Evolutionary conservation across 768 basidiomycete species (phyloP).

Genomic region (Agaricus subrufescens): DNA sequence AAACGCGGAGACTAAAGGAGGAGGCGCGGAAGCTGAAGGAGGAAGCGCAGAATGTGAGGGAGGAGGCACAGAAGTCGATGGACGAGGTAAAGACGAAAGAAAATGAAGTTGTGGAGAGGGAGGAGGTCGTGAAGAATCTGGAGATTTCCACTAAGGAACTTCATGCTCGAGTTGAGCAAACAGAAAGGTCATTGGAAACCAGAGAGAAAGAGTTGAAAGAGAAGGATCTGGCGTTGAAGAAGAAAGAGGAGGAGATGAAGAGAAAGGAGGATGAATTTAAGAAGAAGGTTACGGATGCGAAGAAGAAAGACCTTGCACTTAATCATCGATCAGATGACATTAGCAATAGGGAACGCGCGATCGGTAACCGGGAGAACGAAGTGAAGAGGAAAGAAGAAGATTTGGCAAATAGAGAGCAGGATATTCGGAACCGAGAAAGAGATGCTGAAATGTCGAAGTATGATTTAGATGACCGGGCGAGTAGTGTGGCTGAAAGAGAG

Average conservation of each 20-base stretch:
- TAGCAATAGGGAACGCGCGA: not conserved
- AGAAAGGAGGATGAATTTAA: conserved; percentile 7
- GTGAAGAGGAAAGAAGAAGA: conserved; percentile 10
- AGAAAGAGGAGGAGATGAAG: conserved; percentile 9
- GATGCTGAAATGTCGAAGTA: conserved; percentile 10
- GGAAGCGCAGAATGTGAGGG: conserved; percentile 9
- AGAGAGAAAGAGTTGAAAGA: conserved; percentile 4
- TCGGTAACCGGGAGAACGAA: conserved; percentile 5
- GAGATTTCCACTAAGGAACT: conserved; percentile 3
- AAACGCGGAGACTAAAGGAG: conserved; percentile 9
- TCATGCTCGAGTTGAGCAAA: not conserved
- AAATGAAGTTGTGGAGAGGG: conserved; percentile 1
- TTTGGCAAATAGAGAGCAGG: conserved; percentile 14
- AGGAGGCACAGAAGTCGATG: conserved; percentile 2
- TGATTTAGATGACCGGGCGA: conserved; percentile 8
- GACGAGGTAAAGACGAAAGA: conserved; percentile 7
- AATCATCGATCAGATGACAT: conserved; percentile 7
- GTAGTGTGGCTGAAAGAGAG: conserved; percentile 11
- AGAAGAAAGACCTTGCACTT: conserved; percentile 7
- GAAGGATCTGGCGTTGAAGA: not conserved
- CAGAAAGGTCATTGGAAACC: not conserved
- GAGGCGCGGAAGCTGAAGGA: conserved; percentile 5
- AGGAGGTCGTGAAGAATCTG: conserved; percentile 1
- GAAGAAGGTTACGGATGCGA: conserved; percentile 5
- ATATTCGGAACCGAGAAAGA: conserved; percentile 5